These are phyloP conservation scores for Populus tomentosa DNA, from an alignment of 441 rosid genomes.

Conservation along the genomic window DNA sequence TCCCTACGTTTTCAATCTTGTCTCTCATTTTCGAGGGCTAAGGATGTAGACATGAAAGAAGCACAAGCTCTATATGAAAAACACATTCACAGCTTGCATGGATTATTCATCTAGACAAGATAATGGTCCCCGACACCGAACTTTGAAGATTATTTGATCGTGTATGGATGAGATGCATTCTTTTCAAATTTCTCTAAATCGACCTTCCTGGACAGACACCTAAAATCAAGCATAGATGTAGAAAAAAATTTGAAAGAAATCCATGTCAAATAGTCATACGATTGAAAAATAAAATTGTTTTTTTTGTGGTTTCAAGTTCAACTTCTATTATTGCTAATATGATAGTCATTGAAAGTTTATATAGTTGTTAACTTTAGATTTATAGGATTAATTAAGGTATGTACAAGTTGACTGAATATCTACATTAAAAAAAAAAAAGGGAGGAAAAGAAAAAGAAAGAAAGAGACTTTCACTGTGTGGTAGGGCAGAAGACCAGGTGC, in stretches of 20 bases:
- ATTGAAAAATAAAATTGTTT: not conserved
- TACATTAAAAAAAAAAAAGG: too few species aligned
- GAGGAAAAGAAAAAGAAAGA: too few species aligned
- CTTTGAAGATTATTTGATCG: not conserved
- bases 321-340: too few species aligned
- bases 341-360: too few species aligned
- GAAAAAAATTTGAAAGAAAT: not conserved
- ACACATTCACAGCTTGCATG: not conserved
- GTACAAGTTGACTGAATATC: accelerated
- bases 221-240: not conserved
- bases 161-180: conserved; percentile 7
- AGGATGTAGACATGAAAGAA: not conserved
- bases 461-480: conserved; percentile 3
- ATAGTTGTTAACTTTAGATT: too few species aligned
- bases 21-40: not conserved
- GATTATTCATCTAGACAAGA: not conserved
- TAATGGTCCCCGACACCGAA: not conserved
- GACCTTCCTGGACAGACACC: not conserved
- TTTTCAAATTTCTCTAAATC: not conserved
- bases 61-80: not conserved
- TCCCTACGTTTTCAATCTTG: too few species aligned
- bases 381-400: too few species aligned
- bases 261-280: too few species aligned
- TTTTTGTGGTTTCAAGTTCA: too few species aligned
- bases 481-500: not conserved